Evolutionary conservation across 768 basidiomycete genomes (phyloP).

Genomic region (Coprinopsis cinerea): DNA sequence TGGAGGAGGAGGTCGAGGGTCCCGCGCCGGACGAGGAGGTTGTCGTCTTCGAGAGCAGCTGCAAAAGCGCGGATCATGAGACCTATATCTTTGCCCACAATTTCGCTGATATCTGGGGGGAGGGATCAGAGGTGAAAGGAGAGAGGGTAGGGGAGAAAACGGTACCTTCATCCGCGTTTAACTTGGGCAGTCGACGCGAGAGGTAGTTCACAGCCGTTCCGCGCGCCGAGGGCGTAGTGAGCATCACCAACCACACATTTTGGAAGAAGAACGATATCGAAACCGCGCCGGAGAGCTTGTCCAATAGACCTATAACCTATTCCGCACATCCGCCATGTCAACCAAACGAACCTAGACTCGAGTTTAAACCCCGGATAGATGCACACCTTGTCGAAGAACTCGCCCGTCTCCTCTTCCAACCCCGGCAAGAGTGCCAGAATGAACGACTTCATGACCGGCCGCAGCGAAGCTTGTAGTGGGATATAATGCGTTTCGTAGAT

Average conservation of each 20-base stretch:
- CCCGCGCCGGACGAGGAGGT: constrained; percentile 81
- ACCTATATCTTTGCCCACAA: constrained; percentile 83
- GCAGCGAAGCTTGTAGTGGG: constrained; percentile 71
- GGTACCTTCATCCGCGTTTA: constrained; percentile 66
- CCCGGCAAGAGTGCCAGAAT: constrained; percentile 92
- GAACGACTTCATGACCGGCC: constrained; percentile 91
- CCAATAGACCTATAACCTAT: constrained; percentile 65
- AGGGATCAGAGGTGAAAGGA: background rate
- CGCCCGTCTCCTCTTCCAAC: constrained; percentile 94
- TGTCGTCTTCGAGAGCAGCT: constrained; percentile 88
- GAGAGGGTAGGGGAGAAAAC: background rate
- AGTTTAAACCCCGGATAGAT: constrained; percentile 1
- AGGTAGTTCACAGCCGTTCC: constrained; percentile 87
- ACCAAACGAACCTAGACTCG: constrained; percentile 37
- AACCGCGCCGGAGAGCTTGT: constrained; percentile 77
- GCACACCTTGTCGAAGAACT: constrained; percentile 87
- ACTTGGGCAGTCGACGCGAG: constrained; percentile 66
- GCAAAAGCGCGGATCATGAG: constrained; percentile 93
- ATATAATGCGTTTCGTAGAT: constrained; percentile 93
- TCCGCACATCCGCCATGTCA: too few relatives aligned
- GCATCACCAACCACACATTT: constrained; percentile 90
- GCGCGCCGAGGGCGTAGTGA: constrained; percentile 82
- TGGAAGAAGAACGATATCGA: constrained; percentile 90
- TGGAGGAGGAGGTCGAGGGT: constrained; percentile 82
- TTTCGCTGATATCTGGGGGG: constrained; percentile 51